Conservation (phyloP, 345 rosid species). For the Lepidium didymum region DNA sequence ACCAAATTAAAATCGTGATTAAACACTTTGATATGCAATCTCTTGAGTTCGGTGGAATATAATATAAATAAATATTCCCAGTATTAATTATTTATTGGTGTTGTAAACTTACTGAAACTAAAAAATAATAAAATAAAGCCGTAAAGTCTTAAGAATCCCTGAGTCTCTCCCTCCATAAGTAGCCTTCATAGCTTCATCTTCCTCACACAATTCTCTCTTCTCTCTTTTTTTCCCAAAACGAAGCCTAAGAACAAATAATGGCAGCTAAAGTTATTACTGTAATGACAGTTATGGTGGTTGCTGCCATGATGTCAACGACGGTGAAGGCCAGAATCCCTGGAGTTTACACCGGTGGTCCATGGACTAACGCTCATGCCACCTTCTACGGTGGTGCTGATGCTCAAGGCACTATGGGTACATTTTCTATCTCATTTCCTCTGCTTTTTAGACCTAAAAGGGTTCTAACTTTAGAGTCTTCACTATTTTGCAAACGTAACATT, state of each 20-base stretch:
- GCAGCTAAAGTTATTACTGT: slow-evolving; percentile 1
- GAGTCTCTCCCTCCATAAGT: slow-evolving; percentile 21
- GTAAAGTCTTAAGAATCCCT: not conserved
- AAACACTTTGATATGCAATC: not conserved
- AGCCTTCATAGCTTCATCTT: slow-evolving; percentile 5
- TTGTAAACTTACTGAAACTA: not conserved
- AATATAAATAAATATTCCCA: not conserved
- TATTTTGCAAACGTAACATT: not conserved
- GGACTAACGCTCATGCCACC: slow-evolving; percentile 80
- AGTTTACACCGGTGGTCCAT: slow-evolving; percentile 49
- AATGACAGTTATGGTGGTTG: slow-evolving; percentile 11
- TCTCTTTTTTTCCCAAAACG: not conserved
- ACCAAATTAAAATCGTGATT: not conserved
- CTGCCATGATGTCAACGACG: not conserved
- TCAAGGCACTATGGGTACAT: slow-evolving; percentile 83
- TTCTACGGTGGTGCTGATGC: slow-evolving; percentile 83
- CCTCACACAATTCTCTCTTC: slow-evolving; percentile 8
- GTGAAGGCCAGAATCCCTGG: slow-evolving; percentile 61
- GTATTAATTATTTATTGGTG: not conserved
- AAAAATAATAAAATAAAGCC: slow-evolving; percentile 4
- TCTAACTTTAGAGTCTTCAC: not conserved
- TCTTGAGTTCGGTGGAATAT: slow-evolving; percentile 23
- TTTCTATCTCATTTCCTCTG: not conserved
- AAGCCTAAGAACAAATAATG: slow-evolving; percentile 10
- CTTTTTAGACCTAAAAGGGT: not conserved